Base-by-base conservation (phyloP, 495 filamentous ascomycete species). In the Geopyxis carbonaria region DNA sequence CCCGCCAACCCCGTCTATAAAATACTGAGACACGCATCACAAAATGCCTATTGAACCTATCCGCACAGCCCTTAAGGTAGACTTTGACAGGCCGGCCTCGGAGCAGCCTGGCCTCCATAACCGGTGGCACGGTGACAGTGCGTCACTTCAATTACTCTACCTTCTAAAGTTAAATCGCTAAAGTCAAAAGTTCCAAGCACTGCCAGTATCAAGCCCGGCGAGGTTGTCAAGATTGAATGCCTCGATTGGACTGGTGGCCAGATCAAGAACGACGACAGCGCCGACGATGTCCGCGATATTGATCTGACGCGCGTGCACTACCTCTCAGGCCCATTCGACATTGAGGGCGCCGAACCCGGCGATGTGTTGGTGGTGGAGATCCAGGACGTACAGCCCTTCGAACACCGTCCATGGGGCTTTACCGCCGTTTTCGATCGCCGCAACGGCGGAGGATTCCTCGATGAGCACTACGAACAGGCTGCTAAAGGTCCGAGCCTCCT, bases 191-290 rank as follows among this genome's bases (percentile, higher is more conserved):
- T 95, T 47, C 87, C 87, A 9, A 71, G 69, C 38, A 66, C 61
- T 27, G 78, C 68, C 22, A 75, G 71, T 30, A 89, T 95, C 56
- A 73, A 74, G 47, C 77, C 87, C 56, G 75, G 74, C 25, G 87
- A 95, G 58, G 75, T 80, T 2, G 86, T 93, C 45, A 93, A 93
- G 62, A 87, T 95, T 50, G 82, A 93, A 67, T 95, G 87, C 48
- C 62, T 93, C 15, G 87, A 95, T 59, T 87, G 80, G 73, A 78
- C 73, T 1, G 83, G 82, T 11, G 86, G 86, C 1, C 86, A 93
- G 47, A 93, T 94, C 57, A 57, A 64, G 35, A 93, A 95, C 60
- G 75, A 87, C 51, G 86, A 93, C 59, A 76, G 65, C 15, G 87
- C 87, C 22, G 83, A 95, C 55, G 87, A 95, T 49, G 61, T 93